Conservation (phyloP, 1,284 basidiomycete species). For the Rhodotorula sp. region DNA sequence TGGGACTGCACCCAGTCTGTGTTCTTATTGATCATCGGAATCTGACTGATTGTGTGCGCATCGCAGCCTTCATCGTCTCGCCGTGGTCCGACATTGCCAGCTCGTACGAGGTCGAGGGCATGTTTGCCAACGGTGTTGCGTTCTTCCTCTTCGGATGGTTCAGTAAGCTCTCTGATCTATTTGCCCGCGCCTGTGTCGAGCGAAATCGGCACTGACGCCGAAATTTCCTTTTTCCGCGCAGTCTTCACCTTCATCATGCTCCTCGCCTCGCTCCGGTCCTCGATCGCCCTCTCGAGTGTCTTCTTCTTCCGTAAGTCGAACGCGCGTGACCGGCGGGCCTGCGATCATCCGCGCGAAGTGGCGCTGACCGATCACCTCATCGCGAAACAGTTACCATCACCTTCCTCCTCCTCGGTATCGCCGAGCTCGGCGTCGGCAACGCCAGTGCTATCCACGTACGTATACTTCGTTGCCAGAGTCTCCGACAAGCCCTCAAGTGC, state of each 20-base stretch:
- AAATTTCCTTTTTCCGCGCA: conserved; percentile 56
- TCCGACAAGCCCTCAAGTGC: too few species aligned
- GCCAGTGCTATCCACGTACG: conserved; percentile 37
- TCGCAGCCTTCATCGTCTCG: conserved; percentile 40
- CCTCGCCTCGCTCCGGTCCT: conserved; percentile 64
- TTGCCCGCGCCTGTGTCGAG: neutral
- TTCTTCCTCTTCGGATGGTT: conserved; percentile 50
- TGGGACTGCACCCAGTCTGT: neutral
- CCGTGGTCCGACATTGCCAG: conserved; percentile 55
- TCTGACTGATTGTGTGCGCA: conserved; percentile 47
- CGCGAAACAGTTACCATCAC: conserved; percentile 16
- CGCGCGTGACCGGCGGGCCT: too few species aligned
- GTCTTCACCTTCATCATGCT: conserved; percentile 59
- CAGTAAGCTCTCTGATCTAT: neutral
- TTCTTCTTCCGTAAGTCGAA: conserved; percentile 65
- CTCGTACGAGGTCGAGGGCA: conserved; percentile 48
- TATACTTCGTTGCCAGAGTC: neutral
- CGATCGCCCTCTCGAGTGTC: conserved; percentile 60
- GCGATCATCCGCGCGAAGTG: conserved; percentile 12
- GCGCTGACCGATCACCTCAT: too few species aligned
- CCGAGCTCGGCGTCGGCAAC: conserved; percentile 43
- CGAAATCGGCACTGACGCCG: neutral
- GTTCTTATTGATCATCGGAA: too few species aligned
- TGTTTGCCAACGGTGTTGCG: conserved; percentile 54
- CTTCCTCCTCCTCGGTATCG: conserved; percentile 34